Evolutionary conservation across 176 grass and related monocot species (phyloP).

Genomic region (Rhynchospora breviuscula): DNA sequence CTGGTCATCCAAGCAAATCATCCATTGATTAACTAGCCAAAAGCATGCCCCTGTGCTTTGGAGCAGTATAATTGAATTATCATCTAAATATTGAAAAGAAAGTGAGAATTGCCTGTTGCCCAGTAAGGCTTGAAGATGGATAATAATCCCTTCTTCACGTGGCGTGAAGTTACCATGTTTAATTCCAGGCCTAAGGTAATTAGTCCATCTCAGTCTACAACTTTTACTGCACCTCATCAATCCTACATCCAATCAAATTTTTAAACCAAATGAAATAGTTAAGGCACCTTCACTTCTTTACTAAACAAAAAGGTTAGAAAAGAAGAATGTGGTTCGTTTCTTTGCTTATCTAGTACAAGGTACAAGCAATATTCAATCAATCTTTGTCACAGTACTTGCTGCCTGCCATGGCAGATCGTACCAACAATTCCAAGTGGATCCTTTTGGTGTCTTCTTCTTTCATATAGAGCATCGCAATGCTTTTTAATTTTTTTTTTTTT

Average conservation of each 20-base stretch:
- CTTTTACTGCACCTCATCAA: slow-evolving; percentile 36
- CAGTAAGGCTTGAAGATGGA: slow-evolving; percentile 29
- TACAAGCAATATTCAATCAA: not conserved
- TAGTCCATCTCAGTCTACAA: slow-evolving; percentile 35
- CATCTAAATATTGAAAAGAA: not conserved
- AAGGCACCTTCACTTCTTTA: not conserved
- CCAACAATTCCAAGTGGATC: not conserved
- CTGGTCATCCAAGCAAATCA: not conserved
- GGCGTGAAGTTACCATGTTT: slow-evolving; percentile 30
- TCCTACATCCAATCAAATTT: slow-evolving; percentile 11
- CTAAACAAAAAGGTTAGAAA: not conserved
- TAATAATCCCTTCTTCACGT: slow-evolving; percentile 30
- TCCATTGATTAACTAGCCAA: not conserved
- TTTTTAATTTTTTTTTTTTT: not conserved
- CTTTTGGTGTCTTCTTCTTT: not conserved
- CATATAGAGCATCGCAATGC: not conserved
- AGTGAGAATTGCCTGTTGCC: slow-evolving; percentile 18
- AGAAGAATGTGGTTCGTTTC: not conserved
- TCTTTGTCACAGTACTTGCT: not conserved
- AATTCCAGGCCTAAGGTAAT: slow-evolving; percentile 34
- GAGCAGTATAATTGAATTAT: not conserved
- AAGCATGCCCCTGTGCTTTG: not conserved
- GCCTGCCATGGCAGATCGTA: not conserved
- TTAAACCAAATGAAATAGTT: not conserved
- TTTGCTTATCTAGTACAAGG: not conserved